phyloP scores from a whole-genome alignment of 345 rosid genomes.

The Murraya paniculata region DNA sequence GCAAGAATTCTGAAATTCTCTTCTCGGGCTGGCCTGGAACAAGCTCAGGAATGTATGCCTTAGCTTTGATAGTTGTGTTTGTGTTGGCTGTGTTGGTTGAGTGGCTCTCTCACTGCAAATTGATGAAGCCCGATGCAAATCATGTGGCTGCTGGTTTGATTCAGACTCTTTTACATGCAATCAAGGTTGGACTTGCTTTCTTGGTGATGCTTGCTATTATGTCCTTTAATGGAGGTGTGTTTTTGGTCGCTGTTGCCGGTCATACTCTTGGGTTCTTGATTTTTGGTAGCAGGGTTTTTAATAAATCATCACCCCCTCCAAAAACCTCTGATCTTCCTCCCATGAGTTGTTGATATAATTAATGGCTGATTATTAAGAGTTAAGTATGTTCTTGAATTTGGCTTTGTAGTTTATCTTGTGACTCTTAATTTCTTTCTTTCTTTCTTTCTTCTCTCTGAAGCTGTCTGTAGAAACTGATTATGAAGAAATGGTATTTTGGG shows the following conservation, averaged over 20 bases:
- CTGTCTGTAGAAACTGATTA: neutral
- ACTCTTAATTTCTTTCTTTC: neutral
- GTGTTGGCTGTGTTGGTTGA: conserved; percentile 44
- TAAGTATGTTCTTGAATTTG: neutral
- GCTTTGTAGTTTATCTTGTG: neutral
- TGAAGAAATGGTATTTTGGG: neutral
- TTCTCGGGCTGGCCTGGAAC: conserved; percentile 73
- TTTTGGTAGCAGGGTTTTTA: conserved; percentile 54
- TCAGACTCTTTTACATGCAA: conserved; percentile 45
- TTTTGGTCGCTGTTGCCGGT: conserved; percentile 64
- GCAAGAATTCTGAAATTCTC: conserved; percentile 51
- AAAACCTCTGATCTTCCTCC: conserved; percentile 47
- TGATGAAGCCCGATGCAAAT: conserved; percentile 26
- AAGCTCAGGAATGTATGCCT: conserved; percentile 46
- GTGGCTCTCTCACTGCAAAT: conserved; percentile 46
- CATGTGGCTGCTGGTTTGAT: conserved; percentile 39
- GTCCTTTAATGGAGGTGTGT: conserved; percentile 85
- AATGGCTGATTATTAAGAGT: neutral
- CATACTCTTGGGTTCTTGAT: conserved; percentile 61
- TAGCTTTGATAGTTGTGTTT: conserved; percentile 51
- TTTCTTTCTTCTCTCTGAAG: neutral
- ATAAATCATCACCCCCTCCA: conserved; percentile 12
- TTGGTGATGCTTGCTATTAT: conserved; percentile 78
- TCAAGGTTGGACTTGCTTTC: conserved; percentile 58
- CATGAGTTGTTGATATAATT: conserved; percentile 14